Conservation (phyloP, 2,329 filamentous ascomycete species). For the Colletotrichum spinosum region DNA sequence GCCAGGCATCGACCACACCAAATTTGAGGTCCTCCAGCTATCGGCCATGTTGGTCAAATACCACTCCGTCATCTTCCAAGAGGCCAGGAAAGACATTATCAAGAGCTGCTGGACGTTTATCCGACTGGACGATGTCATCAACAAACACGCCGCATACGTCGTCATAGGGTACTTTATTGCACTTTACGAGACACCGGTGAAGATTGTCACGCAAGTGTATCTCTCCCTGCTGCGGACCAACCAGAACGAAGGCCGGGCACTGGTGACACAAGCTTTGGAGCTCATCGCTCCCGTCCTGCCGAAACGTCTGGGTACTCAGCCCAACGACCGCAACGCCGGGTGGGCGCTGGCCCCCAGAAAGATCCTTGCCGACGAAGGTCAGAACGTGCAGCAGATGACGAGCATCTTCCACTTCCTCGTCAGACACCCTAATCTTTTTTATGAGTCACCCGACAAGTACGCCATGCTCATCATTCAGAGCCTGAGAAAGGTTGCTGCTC, state of each 20-base stretch:
- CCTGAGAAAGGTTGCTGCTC: constrained; percentile 85
- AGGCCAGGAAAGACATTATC: constrained; percentile 96
- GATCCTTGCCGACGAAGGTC: constrained; percentile 92
- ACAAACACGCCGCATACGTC: constrained; percentile 98
- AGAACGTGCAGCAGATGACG: constrained; percentile 94
- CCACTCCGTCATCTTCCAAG: constrained; percentile 86
- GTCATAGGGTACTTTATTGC: constrained; percentile 98
- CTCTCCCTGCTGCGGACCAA: constrained; percentile 90
- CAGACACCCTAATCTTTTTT: constrained; percentile 91
- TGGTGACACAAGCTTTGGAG: constrained; percentile 95
- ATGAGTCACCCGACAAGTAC: constrained; percentile 93
- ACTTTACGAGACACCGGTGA: constrained; percentile 94
- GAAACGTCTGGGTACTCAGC: constrained; percentile 78
- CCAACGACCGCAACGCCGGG: constrained; percentile 79
- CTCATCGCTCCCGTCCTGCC: constrained; percentile 93
- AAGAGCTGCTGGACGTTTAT: constrained; percentile 99
- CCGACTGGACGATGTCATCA: constrained; percentile 97
- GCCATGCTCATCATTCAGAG: constrained; percentile 89
- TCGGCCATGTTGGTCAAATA: constrained; percentile 97
- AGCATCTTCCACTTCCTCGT: constrained; percentile 98
- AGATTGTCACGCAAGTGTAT: constrained; percentile 97
- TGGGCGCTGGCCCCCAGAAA: constrained; percentile 93
- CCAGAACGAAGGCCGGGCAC: constrained; percentile 90
- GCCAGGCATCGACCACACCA: constrained; percentile 91
- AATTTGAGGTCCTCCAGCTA: constrained; percentile 95